Base-by-base conservation (phyloP, 768 basidiomycete genomes). In the Kwoniella mangroviensis region DNA sequence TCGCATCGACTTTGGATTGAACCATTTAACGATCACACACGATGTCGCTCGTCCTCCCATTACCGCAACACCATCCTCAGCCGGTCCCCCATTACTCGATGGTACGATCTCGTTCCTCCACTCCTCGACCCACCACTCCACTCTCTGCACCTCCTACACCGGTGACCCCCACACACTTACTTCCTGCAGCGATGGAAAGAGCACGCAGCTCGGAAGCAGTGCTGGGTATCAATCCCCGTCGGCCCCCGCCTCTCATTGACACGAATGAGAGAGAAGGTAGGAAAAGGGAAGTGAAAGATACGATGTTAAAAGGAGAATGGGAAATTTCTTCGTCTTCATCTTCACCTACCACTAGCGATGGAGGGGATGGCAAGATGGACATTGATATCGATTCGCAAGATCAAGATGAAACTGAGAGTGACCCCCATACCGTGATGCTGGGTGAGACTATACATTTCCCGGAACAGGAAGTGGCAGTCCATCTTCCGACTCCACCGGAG, bases 101-200 rank as follows among this genome's bases (percentile, higher is more conserved):
- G 53, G 54, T 65, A 6, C 67, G 61, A 49, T 70, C 69, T 7
- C 59, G 60, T 5, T 68, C 69, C 41, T 51, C 74, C 72, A 52
- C 73, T 55, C 53, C 70, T 24, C 58, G 61, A 34, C 62, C 70
- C 45, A 55, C 64, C 19, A 54, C 63, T 13, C 75, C 79, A 2
- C 67, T 81, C 24, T 81, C 79, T 4, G 79, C 79, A 2, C 79
- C 79, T 12, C 61, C 74, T 9, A 81, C 79, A 12, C 79, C 79
- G 1, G 76, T 81, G 28, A 79, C 70, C 4, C 53, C 73, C 0
- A 81, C 77, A 2, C 75, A 78, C 59, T 63, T 74, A 13, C 40
- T 75, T 12, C 72, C 70, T 5, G 68, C 63, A 15, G 70, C 63
- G 13, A 79, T 81, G 79, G 79, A 79, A 60, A 28, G 79, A 65